Base-by-base conservation (phyloP, 352 stramenopile genomes). In the Phytophthora macrochlamydospora region DNA sequence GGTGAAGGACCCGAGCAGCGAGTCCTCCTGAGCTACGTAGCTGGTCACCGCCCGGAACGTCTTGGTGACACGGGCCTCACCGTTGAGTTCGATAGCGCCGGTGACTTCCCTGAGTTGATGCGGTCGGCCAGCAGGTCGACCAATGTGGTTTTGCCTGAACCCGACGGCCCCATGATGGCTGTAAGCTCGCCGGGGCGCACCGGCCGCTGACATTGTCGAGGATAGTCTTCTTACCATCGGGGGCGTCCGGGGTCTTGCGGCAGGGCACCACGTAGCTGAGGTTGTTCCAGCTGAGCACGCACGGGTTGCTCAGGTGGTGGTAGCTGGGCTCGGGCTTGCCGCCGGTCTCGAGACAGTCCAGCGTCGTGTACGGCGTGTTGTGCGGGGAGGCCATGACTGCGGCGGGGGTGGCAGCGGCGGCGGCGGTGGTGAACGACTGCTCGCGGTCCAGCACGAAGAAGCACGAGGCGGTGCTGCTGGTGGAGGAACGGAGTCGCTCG, bases 1-100 rank as follows among this genome's bases (percentile, higher is more conserved):
- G 0, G 82, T 90, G 58, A 94, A 89, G 3, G 79, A 89, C 1
- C 80, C 81, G 1, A 91, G 62, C 7, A 93, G 59, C 28, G 81
- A 76, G 37, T 91, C 82, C 32, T 89, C 81, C 44, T 92, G 84
- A 0, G 79, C 72, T 14, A 93, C 87, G 73, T 92, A 92, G 33
- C 69, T 81, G 2, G 77, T 68, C 13, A 90, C 54, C 0, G 69
- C 62, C 0, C 69, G 78, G 55, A 90, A 90, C 4, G 61, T 76
- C 35, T 74, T 73, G 18, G 62, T 48, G 8, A 76, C 33, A 11
- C 80, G 69, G 12, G 38, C 11, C 12, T 67, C 40, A n/a, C 82
- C 83, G 60, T 88, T 88, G n/a, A 90, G 51, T 3, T 81, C 72
- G 50, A 93, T 80, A 5, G 53, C 49, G 11, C 83, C 84, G 2